Evolutionary conservation across 176 grass and related monocot genomes (phyloP).

Genomic region (Dactylis glomerata): DNA sequence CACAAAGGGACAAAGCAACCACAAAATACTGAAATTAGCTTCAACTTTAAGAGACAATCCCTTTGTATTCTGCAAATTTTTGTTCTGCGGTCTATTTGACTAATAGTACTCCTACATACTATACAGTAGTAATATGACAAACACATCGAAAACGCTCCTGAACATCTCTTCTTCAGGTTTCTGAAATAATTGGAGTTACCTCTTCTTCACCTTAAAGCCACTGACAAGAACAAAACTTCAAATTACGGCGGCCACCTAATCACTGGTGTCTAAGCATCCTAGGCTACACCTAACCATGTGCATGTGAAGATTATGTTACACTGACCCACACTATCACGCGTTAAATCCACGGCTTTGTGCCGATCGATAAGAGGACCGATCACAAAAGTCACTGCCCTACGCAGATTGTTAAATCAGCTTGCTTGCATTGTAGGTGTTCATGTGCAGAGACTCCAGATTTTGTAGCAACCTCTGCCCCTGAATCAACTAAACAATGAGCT

Average conservation of each 20-base stretch:
- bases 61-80: slow-evolving; percentile 14
- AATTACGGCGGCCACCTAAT: slow-evolving; percentile 20
- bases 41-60: slow-evolving; percentile 39
- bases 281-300: slow-evolving; percentile 40
- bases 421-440: slow-evolving; percentile 24
- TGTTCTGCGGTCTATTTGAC: slow-evolving; percentile 14
- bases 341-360: slow-evolving; percentile 41
- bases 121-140: not conserved
- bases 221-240: slow-evolving; percentile 35
- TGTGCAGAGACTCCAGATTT: not conserved
- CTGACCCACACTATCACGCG: slow-evolving; percentile 52
- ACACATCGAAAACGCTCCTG: not conserved
- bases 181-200: not conserved
- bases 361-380: slow-evolving; percentile 34
- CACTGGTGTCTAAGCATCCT: slow-evolving; percentile 3
- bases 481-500: slow-evolving; percentile 26
- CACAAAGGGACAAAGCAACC: slow-evolving; percentile 33
- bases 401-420: slow-evolving; percentile 35
- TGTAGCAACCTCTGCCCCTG: not conserved
- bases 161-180: not conserved
- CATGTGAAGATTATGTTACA: slow-evolving; percentile 29
- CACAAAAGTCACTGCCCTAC: slow-evolving; percentile 57
- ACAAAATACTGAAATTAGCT: slow-evolving; percentile 25
- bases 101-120: slow-evolving; percentile 1
- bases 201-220: not conserved